These are phyloP conservation scores for Penicillium sclerotiorum DNA, from an alignment of 2,329 filamentous ascomycete genomes.

Conservation along the genomic window DNA sequence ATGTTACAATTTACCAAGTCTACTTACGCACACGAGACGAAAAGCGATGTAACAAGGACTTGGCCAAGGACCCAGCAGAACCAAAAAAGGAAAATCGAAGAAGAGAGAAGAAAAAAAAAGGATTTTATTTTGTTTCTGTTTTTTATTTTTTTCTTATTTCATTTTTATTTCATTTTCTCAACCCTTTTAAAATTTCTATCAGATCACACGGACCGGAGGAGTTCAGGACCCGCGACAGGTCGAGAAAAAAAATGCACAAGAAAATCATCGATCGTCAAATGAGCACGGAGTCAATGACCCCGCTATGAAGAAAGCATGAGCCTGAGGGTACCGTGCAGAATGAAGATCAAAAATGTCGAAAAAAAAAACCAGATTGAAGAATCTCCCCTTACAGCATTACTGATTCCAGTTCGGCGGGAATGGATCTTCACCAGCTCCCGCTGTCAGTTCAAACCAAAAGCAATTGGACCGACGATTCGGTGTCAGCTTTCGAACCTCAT, in stretches of 20 bases:
- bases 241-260: too few relatives aligned
- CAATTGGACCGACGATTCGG: slow-evolving; percentile 9
- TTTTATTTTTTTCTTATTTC: too few relatives aligned
- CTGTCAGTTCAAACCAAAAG: slow-evolving; percentile 22
- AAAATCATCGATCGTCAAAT: background rate
- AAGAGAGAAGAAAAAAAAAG: background rate
- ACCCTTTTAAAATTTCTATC: background rate
- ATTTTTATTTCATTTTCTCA: too few relatives aligned
- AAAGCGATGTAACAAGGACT: background rate
- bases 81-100: background rate
- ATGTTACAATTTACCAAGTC: background rate
- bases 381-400: slow-evolving; percentile 16
- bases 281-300: background rate
- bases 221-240: background rate
- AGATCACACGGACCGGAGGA: background rate
- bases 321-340: too few relatives aligned
- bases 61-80: background rate
- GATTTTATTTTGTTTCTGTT: too few relatives aligned
- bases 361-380: slow-evolving; percentile 3
- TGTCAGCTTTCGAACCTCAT: slow-evolving; percentile 12
- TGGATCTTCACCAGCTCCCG: slow-evolving; percentile 23
- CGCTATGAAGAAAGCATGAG: background rate
- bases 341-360: background rate
- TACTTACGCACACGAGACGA: background rate
- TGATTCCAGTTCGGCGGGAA: slow-evolving; percentile 15